Evolutionary conservation across 345 rosid genomes (phyloP).

Genomic region (Gossypium arboreum): DNA sequence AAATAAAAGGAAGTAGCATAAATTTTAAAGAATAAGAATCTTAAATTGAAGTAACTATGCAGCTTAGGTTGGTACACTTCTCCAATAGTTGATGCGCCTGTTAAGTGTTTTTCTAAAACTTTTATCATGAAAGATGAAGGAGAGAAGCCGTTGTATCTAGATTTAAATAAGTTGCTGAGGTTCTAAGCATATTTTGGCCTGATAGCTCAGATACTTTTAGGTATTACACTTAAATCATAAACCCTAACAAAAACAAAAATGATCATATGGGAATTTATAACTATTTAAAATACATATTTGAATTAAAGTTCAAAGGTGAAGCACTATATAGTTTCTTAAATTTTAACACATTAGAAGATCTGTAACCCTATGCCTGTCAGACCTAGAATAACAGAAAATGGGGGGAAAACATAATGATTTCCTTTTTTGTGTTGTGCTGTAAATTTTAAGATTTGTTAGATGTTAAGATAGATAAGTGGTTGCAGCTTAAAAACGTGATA

Average conservation of each 20-base stretch:
- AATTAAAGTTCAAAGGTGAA: neutral
- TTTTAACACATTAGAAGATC: neutral
- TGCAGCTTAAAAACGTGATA: neutral
- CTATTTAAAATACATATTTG: neutral
- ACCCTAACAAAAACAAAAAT: neutral
- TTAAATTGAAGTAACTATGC: neutral
- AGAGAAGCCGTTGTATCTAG: neutral
- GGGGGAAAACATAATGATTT: neutral
- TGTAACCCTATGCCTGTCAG: neutral
- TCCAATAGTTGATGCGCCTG: neutral
- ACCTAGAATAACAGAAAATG: neutral
- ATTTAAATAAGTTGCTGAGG: neutral
- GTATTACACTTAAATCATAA: neutral
- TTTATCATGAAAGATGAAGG: neutral
- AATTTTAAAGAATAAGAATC: neutral
- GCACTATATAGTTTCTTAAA: neutral
- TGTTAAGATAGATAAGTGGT: neutral
- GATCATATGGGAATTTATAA: neutral
- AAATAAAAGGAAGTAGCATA: neutral
- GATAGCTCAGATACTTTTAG: neutral
- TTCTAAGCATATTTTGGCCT: neutral
- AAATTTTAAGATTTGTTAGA: neutral
- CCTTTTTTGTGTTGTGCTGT: neutral
- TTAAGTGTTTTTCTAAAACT: neutral
- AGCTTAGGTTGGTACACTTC: constrained; percentile 2